Evolutionary conservation across 805 yeast species (phyloP).

Genomic region (Yarrowia bubula): DNA sequence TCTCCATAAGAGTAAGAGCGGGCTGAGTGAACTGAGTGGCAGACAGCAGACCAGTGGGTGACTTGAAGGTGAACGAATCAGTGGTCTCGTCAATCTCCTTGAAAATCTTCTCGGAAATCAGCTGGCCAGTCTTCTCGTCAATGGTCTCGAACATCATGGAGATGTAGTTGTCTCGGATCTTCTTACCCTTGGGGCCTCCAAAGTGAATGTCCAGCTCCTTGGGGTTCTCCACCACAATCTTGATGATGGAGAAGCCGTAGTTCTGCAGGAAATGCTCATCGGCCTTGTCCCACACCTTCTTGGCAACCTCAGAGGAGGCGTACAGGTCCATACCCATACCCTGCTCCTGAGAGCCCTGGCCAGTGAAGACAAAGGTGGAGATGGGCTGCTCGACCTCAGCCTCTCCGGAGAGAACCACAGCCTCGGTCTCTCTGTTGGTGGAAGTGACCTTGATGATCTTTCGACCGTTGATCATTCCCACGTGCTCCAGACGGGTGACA

Average conservation of each 20-base stretch:
- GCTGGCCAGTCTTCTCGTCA: constrained; percentile 67
- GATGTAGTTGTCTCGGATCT: constrained; percentile 89
- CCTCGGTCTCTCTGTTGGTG: constrained; percentile 74
- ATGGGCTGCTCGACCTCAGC: constrained; percentile 99
- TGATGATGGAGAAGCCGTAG: constrained; percentile 95
- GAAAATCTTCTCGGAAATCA: constrained; percentile 91
- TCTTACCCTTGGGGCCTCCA: constrained; percentile 97
- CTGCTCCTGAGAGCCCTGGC: constrained; percentile 99
- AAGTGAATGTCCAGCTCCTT: constrained; percentile 92
- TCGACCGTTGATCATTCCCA: constrained; percentile 99
- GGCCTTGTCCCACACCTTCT: constrained; percentile 96
- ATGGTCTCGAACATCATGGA: constrained; percentile 97
- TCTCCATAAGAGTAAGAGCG: constrained; percentile 98
- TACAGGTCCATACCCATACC: constrained; percentile 99
- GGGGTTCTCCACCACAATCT: constrained; percentile 94
- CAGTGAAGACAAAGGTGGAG: constrained; percentile 95
- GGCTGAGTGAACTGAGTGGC: constrained; percentile 99
- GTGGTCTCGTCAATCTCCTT: constrained; percentile 82
- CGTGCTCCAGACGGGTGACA: constrained; percentile 84
- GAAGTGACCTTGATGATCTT: constrained; percentile 93
- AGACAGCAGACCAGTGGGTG: constrained; percentile 91
- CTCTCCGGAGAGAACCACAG: constrained; percentile 81
- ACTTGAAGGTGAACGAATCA: constrained; percentile 80
- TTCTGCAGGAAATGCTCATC: constrained; percentile 87
- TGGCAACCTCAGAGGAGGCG: constrained; percentile 85